These are phyloP conservation scores for Phytophthora fragariaefolia DNA, from an alignment of 352 stramenopile genomes.

Conservation along the genomic window DNA sequence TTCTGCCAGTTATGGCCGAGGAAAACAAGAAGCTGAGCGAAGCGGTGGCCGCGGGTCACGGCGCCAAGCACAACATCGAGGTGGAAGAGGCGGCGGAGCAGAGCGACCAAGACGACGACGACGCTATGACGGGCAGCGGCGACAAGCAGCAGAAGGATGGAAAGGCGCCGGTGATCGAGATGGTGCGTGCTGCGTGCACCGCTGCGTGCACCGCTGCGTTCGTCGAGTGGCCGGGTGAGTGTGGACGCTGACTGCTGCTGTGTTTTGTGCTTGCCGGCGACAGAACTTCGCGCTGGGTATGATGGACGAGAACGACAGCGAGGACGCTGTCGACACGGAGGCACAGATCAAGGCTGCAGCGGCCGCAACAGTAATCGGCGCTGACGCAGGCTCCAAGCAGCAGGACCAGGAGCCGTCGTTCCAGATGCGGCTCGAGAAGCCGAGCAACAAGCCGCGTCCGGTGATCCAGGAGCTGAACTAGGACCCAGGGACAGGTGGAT, in stretches of 20 bases:
- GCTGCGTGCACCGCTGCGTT: neutral
- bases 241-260: neutral
- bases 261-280: neutral
- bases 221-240: neutral
- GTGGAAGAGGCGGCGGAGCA: conserved; percentile 46
- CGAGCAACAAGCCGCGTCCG: conserved; percentile 49
- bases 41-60: conserved; percentile 61
- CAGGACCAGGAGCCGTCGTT: conserved; percentile 25
- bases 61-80: conserved; percentile 80
- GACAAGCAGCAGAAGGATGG: conserved; percentile 25
- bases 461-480: conserved; percentile 85
- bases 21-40: conserved; percentile 82
- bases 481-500: neutral
- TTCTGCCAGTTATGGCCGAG: conserved; percentile 72
- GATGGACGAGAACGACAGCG: conserved; percentile 57
- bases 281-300: conserved; percentile 82
- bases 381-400: conserved; percentile 11
- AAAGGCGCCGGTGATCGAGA: conserved; percentile 72
- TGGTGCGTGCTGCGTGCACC: conserved; percentile 49
- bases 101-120: conserved; percentile 28
- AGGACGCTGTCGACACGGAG: conserved; percentile 30
- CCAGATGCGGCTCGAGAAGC: conserved; percentile 45
- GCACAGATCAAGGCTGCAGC: conserved; percentile 42
- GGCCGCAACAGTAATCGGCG: neutral
- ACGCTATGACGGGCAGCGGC: conserved; percentile 21